Conservation (phyloP, 2,329 filamentous ascomycete genomes). For the Alternaria ventricosa region DNA sequence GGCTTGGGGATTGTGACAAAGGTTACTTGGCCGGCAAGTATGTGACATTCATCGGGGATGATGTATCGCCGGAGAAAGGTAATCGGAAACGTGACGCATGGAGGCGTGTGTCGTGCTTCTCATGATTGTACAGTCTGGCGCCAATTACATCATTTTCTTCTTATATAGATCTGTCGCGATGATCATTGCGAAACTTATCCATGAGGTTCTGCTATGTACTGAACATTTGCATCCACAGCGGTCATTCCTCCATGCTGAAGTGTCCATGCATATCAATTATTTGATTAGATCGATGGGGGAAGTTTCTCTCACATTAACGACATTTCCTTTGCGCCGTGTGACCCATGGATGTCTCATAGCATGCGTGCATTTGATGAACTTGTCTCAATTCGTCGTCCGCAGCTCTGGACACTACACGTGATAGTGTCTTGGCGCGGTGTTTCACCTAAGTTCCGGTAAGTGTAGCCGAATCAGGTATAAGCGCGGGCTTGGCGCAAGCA, state of each 20-base stretch:
- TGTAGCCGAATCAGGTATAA: constrained; percentile 1
- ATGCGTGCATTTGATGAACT: too few relatives aligned
- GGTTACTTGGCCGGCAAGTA: not conserved
- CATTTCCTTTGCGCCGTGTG: too few relatives aligned
- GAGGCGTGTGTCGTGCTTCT: not conserved
- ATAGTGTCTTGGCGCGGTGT: constrained; percentile 9
- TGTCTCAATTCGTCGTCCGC: too few relatives aligned
- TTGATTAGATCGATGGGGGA: too few relatives aligned
- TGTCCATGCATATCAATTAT: too few relatives aligned
- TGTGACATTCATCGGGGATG: not conserved
- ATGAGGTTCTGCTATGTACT: too few relatives aligned
- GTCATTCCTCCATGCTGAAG: too few relatives aligned
- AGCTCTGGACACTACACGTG: not conserved
- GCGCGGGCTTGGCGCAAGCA: constrained; percentile 5
- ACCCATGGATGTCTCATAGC: too few relatives aligned
- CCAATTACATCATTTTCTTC: not conserved
- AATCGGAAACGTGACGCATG: not conserved
- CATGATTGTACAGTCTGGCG: not conserved
- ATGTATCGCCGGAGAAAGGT: not conserved
- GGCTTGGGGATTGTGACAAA: not conserved
- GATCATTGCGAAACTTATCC: too few relatives aligned
- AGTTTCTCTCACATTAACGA: too few relatives aligned
- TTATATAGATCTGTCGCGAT: too few relatives aligned
- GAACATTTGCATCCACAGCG: too few relatives aligned
- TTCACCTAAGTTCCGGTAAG: constrained; percentile 6